Evolutionary conservation across 257 asterid species (phyloP), one percentile per base, ranked within the genome.

Genomic region (Gentiana macrophylla): DNA sequence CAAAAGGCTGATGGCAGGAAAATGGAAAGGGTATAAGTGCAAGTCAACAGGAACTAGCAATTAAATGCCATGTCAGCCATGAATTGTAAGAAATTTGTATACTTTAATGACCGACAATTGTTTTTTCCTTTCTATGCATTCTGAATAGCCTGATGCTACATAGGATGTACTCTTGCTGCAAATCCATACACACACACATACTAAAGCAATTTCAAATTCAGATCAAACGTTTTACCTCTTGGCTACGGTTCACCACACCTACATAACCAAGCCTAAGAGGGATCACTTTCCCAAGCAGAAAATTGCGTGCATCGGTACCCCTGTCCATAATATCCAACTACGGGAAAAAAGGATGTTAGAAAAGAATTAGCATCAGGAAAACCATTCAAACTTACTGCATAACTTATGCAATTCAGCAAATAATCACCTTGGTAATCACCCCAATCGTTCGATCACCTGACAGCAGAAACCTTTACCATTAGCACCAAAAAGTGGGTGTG

Each of bases 301-400:
- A 81, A 67, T 92, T 84, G 60, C 86, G 86, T 10, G 95, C 97
- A 75, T 88, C 94, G 62, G 97, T 92, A 55, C 99, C 99, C 61
- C 97, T 77, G 67, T 92, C 97, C 99, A 92, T 92, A 59, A 92
- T 92, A 71, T 92, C 99, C 84, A 92, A 76, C 99, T 92, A 86
- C 49, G 66, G 86, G 50, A 65, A 62, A 56, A 70, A 75, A 69
- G 64, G 1, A 44, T 38, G 52, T 49, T 41, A 10, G 9, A 9
- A 53, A 6, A n/a, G 34, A 55, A 46, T 47, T 13, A 37, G 7
- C 44, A 61, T 43, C 46, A 50, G 32, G 49, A 56, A 46, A 7
- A 32, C 41, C 32, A 54, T 49, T 9, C 10, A 43, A 24, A 33
- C 58, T 4, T 41, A 4, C 46, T 41, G 46, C 46, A 51, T 24